A percentile compares a stretch with the other conserved stretches of the same genome.
Evolutionary conservation across 257 asterid genomes (phyloP).

Genomic region (Fraxinus americana): DNA sequence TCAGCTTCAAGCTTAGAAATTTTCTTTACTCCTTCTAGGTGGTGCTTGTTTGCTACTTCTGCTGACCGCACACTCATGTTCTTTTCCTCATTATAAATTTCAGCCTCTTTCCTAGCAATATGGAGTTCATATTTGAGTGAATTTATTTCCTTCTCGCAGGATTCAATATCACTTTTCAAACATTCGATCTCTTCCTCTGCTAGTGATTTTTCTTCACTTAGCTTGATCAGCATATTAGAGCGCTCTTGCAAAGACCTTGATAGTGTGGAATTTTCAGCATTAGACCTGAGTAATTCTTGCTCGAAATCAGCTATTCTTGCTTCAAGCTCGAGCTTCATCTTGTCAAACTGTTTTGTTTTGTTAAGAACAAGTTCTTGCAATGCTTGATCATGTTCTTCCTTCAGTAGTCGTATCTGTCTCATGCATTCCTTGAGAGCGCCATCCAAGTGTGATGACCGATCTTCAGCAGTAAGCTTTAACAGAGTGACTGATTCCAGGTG

Average conservation of each 20-base stretch:
- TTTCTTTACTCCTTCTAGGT: constrained; percentile 89
- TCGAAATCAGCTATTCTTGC: constrained; percentile 61
- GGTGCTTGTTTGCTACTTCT: constrained; percentile 90
- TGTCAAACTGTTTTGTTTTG: constrained; percentile 74
- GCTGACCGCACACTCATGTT: constrained; percentile 93
- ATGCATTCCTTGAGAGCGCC: constrained; percentile 97
- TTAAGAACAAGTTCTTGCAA: constrained; percentile 66
- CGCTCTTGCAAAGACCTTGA: constrained; percentile 94
- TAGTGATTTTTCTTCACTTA: constrained; percentile 79
- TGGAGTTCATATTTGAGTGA: constrained; percentile 86
- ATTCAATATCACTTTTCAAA: constrained; percentile 62
- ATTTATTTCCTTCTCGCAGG: constrained; percentile 75
- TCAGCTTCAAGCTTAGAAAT: constrained; percentile 94
- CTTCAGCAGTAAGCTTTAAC: constrained; percentile 93
- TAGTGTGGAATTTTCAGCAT: constrained; percentile 83
- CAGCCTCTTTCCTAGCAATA: constrained; percentile 77
- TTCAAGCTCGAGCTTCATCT: constrained; percentile 80
- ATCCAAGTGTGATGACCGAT: constrained; percentile 82
- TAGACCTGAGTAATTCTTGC: constrained; percentile 73
- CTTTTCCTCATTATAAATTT: constrained; percentile 93
- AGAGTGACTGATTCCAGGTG: constrained; percentile 93
- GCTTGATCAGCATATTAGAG: constrained; percentile 75
- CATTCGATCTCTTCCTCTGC: constrained; percentile 78
- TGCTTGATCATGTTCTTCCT: constrained; percentile 81
- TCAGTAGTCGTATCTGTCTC: constrained; percentile 85